Evolutionary conservation across 2,329 filamentous ascomycete species (phyloP), one percentile per base, ranked within the genome.

Genomic region (Dendrostoma leiphaemia): DNA sequence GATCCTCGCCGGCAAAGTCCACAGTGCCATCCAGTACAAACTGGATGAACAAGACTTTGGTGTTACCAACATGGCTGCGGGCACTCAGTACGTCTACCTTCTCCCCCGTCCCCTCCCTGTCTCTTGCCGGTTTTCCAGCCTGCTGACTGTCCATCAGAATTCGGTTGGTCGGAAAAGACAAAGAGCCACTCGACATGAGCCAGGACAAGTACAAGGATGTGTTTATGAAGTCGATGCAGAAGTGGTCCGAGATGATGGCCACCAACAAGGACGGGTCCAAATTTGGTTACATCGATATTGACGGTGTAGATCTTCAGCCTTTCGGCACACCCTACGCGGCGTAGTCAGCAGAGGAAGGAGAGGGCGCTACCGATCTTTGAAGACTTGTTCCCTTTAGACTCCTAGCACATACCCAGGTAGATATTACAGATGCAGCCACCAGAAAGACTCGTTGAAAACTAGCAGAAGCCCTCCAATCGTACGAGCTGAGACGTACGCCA

Each of bases 41-140:
- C 53, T 75, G 3, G 76, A 79, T 48, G 70, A 79, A 37, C 69
- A 79, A 53, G 69, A 84, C 48, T 77, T 84, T 40, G 45, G 53
- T 3, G 9, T 47, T n/a, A 56, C 48, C 13, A 58, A 53, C 15
- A 2, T 56, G 28, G 48, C 53, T 15, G 56, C 56, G 40, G 56
- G 56, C 26, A 48, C 56, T 10, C 56, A 58, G 56, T 58, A 35
- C 38, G 56, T 50, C 9, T 5, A 10, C 21, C 12, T 43, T 15
- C 6, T 3, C 6, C 9, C 15, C 12, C 6, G 3, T 2, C 3
- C 7, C 10, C 3, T 15, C 13, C 13, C 21, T 17, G 15, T 13
- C n/a, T n/a, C n/a, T n/a, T n/a, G n/a, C n/a, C n/a, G n/a, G 15
- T 12, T n/a, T 8, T 4, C 17, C n/a, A 24, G 6, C 4, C 1